Evolutionary conservation across 441 rosid species (phyloP).

Genomic region (Mallotus repandus): DNA sequence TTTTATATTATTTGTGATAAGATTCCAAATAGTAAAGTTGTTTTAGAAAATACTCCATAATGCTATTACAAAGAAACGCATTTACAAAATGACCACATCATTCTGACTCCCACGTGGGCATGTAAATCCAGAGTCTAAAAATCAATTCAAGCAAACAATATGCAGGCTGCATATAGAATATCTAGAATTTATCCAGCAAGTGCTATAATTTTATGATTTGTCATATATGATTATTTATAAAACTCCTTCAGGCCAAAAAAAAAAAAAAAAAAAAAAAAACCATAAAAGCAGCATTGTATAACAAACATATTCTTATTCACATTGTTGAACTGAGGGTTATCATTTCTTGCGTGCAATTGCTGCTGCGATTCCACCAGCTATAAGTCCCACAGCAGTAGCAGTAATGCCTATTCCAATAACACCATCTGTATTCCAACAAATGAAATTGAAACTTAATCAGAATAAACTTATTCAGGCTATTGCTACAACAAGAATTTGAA

Average conservation of each 20-base stretch:
- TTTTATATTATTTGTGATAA: too few species aligned
- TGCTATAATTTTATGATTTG: not conserved
- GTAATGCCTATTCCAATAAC: conserved; percentile 95
- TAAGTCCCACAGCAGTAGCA: conserved; percentile 80
- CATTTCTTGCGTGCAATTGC: conserved; percentile 84
- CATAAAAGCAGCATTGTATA: not conserved
- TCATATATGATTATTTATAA: not conserved
- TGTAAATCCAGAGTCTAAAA: not conserved
- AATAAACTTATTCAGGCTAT: not conserved
- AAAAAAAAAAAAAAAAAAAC: not conserved
- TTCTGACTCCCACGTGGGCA: not conserved
- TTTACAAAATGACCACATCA: not conserved
- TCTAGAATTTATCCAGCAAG: not conserved
- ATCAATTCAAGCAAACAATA: not conserved
- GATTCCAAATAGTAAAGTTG: too few species aligned
- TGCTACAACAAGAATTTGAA: conserved; percentile 5
- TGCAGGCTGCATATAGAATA: not conserved
- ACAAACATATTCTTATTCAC: not conserved
- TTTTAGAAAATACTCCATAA: not conserved
- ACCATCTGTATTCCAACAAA: conserved; percentile 67
- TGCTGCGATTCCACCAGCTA: conserved; percentile 87
- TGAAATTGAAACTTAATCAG: not conserved
- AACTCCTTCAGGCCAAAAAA: not conserved
- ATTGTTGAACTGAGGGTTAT: conserved; percentile 13
- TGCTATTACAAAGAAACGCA: not conserved